Base-by-base conservation (phyloP, 2,329 filamentous ascomycete genomes). In the Cercospora beticola region DNA sequence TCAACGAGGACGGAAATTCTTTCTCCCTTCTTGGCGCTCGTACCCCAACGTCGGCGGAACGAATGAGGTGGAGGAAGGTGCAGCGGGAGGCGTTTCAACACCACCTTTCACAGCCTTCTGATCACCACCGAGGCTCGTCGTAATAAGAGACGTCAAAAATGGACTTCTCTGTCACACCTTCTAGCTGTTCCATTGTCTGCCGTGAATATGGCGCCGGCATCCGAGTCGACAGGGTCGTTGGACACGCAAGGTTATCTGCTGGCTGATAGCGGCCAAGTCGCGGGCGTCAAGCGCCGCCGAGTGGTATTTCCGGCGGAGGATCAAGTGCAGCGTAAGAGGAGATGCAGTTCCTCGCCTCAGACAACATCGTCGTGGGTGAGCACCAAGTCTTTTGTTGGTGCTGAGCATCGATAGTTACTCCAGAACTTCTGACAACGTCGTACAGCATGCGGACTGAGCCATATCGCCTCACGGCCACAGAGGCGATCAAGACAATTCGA, bases 401-500 rank as follows among this genome's bases (percentile, higher is more conserved):
- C 54, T 33, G 30, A 14, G 26, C 57, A 36, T 61, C 62, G 46
- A 18, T 31, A 52, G 21, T 30, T 10, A 10, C n/a, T 31, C 18
- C 30, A 9, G 49, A 40, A 26, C 14, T 40, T 57, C 49, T 54
- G 8, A 54, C 49, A 26, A 21, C 9, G 14, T 14, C 21, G 12
- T 18, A 23, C 57, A 62, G 43, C 10, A 71, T 71, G 68, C 12
- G 57, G 6, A 28, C 18, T 7, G 69, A 72, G 30, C 68, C 72
- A 40, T 73, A 62, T 57, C 72, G 68, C 21, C 71, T 84, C 10
- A 85, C 83, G 0, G 85, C 84, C 6, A 80, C 78, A 1, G 73
- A 86, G 71, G 81, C 77, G 0, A 70, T 81, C 1, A 72, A 77
- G 1, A 77, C 78, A 14, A 78, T 86, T 64, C 78, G 75, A 1